A percentile compares a stretch with the other conserved stretches of the same genome.
phyloP scores from a whole-genome alignment of 257 asterid genomes.

The Nyctanthes arbortristis region DNA sequence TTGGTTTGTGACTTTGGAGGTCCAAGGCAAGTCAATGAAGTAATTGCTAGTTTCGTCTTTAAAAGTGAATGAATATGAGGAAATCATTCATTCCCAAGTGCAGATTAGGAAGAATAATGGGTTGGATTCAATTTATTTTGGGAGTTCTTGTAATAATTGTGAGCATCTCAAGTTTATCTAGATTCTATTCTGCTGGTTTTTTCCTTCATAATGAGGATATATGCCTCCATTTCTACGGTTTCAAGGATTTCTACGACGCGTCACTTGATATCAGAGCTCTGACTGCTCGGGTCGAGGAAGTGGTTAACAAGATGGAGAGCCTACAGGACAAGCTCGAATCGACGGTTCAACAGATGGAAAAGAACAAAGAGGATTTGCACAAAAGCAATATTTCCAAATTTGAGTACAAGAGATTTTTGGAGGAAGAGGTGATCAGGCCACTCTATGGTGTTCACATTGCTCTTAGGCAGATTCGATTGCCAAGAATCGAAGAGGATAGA shows the following conservation, averaged over 20 bases:
- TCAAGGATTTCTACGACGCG: slow-evolving; percentile 33
- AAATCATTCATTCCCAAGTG: slow-evolving; percentile 49
- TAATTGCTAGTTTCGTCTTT: background rate
- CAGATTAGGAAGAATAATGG: slow-evolving; percentile 60
- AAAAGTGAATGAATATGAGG: slow-evolving; percentile 35
- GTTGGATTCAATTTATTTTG: slow-evolving; percentile 60
- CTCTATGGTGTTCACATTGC: slow-evolving; percentile 75
- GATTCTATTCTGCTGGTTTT: slow-evolving; percentile 66
- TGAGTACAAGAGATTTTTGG: slow-evolving; percentile 64
- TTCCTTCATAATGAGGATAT: slow-evolving; percentile 70
- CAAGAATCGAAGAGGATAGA: slow-evolving; percentile 33
- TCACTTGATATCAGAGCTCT: slow-evolving; percentile 44
- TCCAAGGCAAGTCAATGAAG: too few relatives aligned
- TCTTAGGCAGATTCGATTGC: slow-evolving; percentile 80
- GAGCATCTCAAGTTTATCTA: slow-evolving; percentile 66
- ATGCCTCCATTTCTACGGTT: slow-evolving; percentile 57
- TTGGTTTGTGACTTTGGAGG: too few relatives aligned
- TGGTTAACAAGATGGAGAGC: slow-evolving; percentile 57
- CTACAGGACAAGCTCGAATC: slow-evolving; percentile 73
- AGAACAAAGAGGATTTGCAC: slow-evolving; percentile 26
- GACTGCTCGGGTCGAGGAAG: slow-evolving; percentile 58
- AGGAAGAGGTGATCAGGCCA: slow-evolving; percentile 77
- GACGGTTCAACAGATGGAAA: slow-evolving; percentile 56
- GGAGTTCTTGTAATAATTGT: slow-evolving; percentile 69
- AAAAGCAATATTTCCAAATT: slow-evolving; percentile 44